phyloP scores from a whole-genome alignment of 2,329 filamentous ascomycete genomes.

The Colletotrichum sp. region DNA sequence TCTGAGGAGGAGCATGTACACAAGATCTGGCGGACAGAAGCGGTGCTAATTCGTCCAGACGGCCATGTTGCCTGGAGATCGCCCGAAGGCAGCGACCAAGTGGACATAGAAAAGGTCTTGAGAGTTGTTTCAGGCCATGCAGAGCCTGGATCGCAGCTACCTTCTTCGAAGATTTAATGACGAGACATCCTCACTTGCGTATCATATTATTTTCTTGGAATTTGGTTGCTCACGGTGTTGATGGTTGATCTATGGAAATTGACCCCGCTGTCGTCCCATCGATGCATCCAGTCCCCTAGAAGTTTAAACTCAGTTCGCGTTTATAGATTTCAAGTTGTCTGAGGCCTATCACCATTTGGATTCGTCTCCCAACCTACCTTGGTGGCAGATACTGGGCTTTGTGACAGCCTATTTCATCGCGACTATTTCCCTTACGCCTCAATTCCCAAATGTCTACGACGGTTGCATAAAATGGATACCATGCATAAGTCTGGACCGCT shows the following conservation, averaged over 20 bases:
- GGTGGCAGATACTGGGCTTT: neutral
- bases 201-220: accelerated
- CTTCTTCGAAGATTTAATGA: neutral
- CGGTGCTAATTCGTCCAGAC: neutral
- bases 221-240: neutral
- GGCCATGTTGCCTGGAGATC: neutral
- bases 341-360: neutral
- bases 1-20: neutral
- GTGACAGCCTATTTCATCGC: neutral
- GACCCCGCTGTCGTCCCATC: neutral
- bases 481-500: neutral
- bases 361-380: neutral
- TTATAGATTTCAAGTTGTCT: neutral
- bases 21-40: neutral
- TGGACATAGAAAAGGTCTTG: neutral
- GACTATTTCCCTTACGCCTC: neutral
- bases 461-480: neutral
- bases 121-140: neutral
- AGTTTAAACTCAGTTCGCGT: neutral
- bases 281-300: neutral
- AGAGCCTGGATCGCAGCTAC: neutral
- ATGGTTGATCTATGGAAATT: neutral
- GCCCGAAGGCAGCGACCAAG: neutral
- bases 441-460: neutral
- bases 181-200: neutral